These are phyloP conservation scores for Leccinum longicurvipes DNA, from an alignment of 768 basidiomycete species.

Conservation along the genomic window DNA sequence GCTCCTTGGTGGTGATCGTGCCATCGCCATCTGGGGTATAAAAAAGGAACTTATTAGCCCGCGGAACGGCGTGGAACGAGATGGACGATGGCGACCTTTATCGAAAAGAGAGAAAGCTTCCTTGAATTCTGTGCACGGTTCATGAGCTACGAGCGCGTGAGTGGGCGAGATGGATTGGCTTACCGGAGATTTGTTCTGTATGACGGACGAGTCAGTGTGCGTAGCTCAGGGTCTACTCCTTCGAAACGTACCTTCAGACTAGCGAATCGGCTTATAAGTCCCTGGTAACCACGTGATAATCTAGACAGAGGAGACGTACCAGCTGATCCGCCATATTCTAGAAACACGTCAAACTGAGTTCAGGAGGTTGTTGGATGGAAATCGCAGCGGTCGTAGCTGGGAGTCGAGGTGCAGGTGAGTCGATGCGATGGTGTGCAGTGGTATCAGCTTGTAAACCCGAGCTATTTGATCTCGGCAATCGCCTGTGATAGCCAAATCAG, in stretches of 20 bases:
- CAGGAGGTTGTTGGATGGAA: neutral
- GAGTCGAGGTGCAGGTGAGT: conserved; percentile 1
- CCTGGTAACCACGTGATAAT: conserved; percentile 7
- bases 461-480: conserved; percentile 33
- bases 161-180: conserved; percentile 22
- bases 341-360: conserved; percentile 7
- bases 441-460: neutral
- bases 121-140: conserved; percentile 79
- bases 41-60: neutral
- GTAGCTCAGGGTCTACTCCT: neutral
- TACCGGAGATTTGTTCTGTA: conserved; percentile 89
- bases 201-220: neutral
- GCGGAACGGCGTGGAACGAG: too few relatives aligned
- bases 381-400: conserved; percentile 3
- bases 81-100: conserved; percentile 54
- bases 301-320: conserved; percentile 34
- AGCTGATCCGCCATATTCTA: conserved; percentile 56
- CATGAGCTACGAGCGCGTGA: conserved; percentile 2
- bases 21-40: conserved; percentile 74
- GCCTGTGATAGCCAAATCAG: conserved; percentile 24
- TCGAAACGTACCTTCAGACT: conserved; percentile 56
- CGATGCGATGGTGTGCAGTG: conserved; percentile 8
- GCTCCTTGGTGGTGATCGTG: conserved; percentile 87
- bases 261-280: conserved; percentile 11
- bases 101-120: conserved; percentile 98